Base-by-base conservation (phyloP, 805 yeast genomes). In the Candida railenensis region DNA sequence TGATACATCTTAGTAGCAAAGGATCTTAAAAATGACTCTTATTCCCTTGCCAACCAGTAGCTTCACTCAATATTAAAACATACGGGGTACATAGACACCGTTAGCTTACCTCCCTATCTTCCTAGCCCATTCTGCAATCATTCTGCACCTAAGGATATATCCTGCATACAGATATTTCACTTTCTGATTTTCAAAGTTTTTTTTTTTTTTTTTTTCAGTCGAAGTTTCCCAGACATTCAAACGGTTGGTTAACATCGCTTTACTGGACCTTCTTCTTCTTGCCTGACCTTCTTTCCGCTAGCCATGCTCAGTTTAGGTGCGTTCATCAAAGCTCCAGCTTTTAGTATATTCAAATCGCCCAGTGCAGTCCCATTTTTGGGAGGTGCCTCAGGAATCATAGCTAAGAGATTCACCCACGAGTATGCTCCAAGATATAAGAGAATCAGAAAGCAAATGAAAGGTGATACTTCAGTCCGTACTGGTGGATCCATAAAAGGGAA, bases 401-500 rank as follows among this genome's bases (percentile, higher is more conserved):
- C 22, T 20, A 40, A 40, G 22, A 67, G 88, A 60, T 76, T 69
- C 53, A 80, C 80, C 47, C 89, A 84, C 61, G 89, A 84, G 56
- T 79, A 77, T 57, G 89, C 89, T n/a, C 96, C 96, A 36, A 75
- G 92, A 57, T 83, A 74, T 63, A 82, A 79, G 55, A 71, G 73
- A 47, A 71, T 82, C 41, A 76, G 80, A 57, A 92, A 92, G 66
- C 87, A 89, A 42, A 90, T 88, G 67, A 94, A 94, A 65, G 99
- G 99, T 22, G 77, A 97, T 56, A 97, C 94, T 4, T 81, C 95
- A 1, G 97, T 91, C 9, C 85, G 96, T 66, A 88, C 87, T 12
- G 99, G 99, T 44, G 97, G 97, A 1, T 90, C 97, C 2, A 76
- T 80, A 45, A 90, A 88, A 63, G 99, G 99, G 25, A 85, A 92